Conservation (phyloP, 2,329 filamentous ascomycete genomes). For the Monilinia polystroma region DNA sequence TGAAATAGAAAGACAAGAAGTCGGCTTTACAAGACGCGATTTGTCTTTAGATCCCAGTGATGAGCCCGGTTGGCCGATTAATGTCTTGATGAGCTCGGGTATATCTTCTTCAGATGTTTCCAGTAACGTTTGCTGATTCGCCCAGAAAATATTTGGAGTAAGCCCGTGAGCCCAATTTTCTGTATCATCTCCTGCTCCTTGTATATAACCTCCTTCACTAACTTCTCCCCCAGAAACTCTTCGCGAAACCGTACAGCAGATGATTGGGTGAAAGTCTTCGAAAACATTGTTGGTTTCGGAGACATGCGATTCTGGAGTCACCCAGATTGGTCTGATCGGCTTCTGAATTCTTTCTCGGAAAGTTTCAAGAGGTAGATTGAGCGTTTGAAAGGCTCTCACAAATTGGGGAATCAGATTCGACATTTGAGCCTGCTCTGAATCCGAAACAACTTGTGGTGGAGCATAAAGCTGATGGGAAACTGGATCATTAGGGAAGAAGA, state of each 20-base stretch:
- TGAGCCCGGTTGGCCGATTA: constrained; percentile 42
- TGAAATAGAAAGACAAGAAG: constrained; percentile 35
- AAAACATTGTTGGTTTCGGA: constrained; percentile 47
- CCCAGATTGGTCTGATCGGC: constrained; percentile 76
- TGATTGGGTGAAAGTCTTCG: constrained; percentile 64
- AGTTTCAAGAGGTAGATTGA: constrained; percentile 58
- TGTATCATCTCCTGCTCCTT: constrained; percentile 91
- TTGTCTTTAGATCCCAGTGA: not conserved
- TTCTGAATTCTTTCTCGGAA: constrained; percentile 61
- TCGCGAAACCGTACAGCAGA: constrained; percentile 83
- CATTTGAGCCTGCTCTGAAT: constrained; percentile 80
- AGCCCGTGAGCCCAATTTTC: constrained; percentile 89
- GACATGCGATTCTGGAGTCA: constrained; percentile 65
- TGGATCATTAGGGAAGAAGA: constrained; percentile 64
- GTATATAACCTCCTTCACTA: constrained; percentile 76
- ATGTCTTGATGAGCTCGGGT: constrained; percentile 48
- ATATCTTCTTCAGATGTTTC: constrained; percentile 64
- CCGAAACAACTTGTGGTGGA: constrained; percentile 69
- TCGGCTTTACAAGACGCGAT: constrained; percentile 34
- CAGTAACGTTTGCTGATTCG: constrained; percentile 60
- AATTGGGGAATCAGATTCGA: constrained; percentile 53
- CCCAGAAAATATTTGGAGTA: constrained; percentile 79
- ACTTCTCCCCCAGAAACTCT: constrained; percentile 67
- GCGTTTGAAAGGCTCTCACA: constrained; percentile 50
- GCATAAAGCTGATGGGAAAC: constrained; percentile 59